Conservation (phyloP, 1,284 basidiomycete species). For the Pterulicium gracile region DNA sequence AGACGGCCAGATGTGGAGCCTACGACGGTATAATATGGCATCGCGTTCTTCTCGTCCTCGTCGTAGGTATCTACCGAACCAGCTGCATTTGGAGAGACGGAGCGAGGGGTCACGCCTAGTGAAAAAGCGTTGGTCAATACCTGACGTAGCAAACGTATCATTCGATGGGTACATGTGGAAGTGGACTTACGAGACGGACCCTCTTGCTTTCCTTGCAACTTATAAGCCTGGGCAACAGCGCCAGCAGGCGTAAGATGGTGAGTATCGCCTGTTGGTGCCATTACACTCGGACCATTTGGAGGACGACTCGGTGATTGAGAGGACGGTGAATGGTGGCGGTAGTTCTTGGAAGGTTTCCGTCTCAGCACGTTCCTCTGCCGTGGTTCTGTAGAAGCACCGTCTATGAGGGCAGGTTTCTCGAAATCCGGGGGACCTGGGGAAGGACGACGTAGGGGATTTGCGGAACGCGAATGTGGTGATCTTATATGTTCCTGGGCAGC, state of each 20-base stretch:
- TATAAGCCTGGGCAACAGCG: slow-evolving; percentile 47
- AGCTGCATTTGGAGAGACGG: slow-evolving; percentile 6
- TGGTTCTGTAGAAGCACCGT: neutral
- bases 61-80: slow-evolving; percentile 9
- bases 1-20: slow-evolving; percentile 33
- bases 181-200: slow-evolving; percentile 8
- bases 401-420: neutral
- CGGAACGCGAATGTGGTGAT: too few species aligned
- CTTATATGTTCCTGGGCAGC: too few species aligned
- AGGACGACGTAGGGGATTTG: too few species aligned
- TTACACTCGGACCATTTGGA: neutral
- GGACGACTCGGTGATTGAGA: neutral
- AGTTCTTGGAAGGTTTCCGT: neutral
- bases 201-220: slow-evolving; percentile 32
- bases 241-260: slow-evolving; percentile 48
- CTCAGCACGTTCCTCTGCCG: neutral
- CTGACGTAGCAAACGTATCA: slow-evolving; percentile 5
- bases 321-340: neutral
- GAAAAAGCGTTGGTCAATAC: slow-evolving; percentile 10
- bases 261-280: neutral
- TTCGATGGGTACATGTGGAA: neutral
- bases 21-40: slow-evolving; percentile 44
- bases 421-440: too few species aligned
- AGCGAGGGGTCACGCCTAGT: slow-evolving; percentile 4
- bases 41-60: slow-evolving; percentile 15